phyloP scores from a whole-genome alignment of 805 yeast species.

The Yarrowia sp. region DNA sequence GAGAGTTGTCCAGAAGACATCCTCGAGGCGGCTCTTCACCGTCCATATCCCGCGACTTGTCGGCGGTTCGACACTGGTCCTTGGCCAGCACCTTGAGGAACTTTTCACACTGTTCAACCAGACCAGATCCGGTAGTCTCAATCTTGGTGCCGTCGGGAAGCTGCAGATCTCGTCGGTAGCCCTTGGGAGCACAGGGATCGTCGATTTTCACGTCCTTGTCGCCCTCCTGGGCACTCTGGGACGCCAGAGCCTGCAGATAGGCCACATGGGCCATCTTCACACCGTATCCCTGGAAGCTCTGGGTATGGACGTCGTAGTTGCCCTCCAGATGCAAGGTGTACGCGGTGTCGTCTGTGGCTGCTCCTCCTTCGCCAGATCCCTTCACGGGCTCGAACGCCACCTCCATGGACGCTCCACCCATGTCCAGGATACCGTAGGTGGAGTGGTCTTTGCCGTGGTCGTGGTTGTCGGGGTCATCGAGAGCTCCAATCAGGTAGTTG shows the following conservation, averaged over 20 bases:
- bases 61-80: slow-evolving; percentile 23
- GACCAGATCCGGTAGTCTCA: slow-evolving; percentile 72
- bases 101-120: slow-evolving; percentile 73
- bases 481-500: slow-evolving; percentile 77
- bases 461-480: slow-evolving; percentile 50
- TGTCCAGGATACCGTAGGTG: slow-evolving; percentile 93
- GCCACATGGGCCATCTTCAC: slow-evolving; percentile 90
- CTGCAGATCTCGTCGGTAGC: slow-evolving; percentile 51
- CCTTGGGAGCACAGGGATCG: slow-evolving; percentile 85
- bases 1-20: slow-evolving; percentile 90
- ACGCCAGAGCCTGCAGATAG: slow-evolving; percentile 50
- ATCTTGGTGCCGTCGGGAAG: slow-evolving; percentile 41
- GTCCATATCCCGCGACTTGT: slow-evolving; percentile 68
- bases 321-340: slow-evolving; percentile 62
- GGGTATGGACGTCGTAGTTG: slow-evolving; percentile 84
- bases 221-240: slow-evolving; percentile 7
- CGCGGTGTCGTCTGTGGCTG: slow-evolving; percentile 74
- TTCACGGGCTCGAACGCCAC: slow-evolving; percentile 84
- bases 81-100: slow-evolving; percentile 34
- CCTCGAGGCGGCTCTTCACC: slow-evolving; percentile 72
- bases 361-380: slow-evolving; percentile 52
- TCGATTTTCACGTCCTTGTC: slow-evolving; percentile 49
- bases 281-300: slow-evolving; percentile 98
- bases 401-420: slow-evolving; percentile 99
- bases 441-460: slow-evolving; percentile 46